These are phyloP conservation scores for Chimonanthus praecox DNA, from an alignment of 164 flowering plant species.

Conservation along the genomic window DNA sequence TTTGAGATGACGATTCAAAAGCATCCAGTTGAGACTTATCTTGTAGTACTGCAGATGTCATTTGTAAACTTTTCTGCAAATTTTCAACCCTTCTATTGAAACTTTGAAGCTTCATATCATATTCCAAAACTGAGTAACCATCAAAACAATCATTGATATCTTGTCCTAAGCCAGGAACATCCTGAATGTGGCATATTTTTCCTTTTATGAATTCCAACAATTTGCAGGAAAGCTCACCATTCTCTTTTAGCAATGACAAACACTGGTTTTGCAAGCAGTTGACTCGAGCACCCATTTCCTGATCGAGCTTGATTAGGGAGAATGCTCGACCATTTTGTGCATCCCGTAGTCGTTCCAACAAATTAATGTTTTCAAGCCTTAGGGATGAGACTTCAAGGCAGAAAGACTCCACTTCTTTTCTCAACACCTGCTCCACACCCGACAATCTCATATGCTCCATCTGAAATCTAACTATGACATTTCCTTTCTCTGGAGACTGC, in stretches of 20 bases:
- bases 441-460: constrained; percentile 73
- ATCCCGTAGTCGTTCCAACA: constrained; percentile 51
- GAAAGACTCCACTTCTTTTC: constrained; percentile 71
- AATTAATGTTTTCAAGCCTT: constrained; percentile 63
- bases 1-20: constrained; percentile 22
- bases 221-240: constrained; percentile 44
- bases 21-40: constrained; percentile 40
- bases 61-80: constrained; percentile 54
- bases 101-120: constrained; percentile 72
- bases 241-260: constrained; percentile 49
- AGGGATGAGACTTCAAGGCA: constrained; percentile 67
- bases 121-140: constrained; percentile 63
- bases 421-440: constrained; percentile 66
- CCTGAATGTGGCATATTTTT: constrained; percentile 21
- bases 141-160: constrained; percentile 34
- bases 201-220: constrained; percentile 50
- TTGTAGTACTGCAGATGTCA: constrained; percentile 40
- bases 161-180: constrained; percentile 13
- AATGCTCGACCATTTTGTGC: constrained; percentile 38
- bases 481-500: constrained; percentile 37
- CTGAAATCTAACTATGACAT: constrained; percentile 39
- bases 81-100: constrained; percentile 59
- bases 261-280: constrained; percentile 61
- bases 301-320: constrained; percentile 56
- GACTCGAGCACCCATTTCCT: constrained; percentile 50